These are phyloP conservation scores for Gaultheria prostrata DNA, from an alignment of 148 eudicot species.

Conservation along the genomic window DNA sequence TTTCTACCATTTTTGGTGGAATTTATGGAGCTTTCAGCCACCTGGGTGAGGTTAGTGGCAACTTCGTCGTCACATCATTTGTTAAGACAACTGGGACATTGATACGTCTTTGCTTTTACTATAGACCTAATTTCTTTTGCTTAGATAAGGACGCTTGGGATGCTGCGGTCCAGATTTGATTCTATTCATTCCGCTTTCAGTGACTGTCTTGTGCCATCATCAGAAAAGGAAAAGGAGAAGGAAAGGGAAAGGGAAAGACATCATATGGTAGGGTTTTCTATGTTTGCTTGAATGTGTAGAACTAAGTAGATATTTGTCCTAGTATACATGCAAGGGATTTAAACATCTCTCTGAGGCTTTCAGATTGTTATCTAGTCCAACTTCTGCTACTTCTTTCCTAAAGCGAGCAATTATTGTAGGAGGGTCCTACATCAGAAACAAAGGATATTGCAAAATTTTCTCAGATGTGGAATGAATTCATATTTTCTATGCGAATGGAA, in stretches of 20 bases:
- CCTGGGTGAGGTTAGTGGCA: conserved; percentile 86
- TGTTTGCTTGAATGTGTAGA: not conserved
- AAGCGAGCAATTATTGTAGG: conserved; percentile 20
- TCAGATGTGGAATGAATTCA: conserved; percentile 97
- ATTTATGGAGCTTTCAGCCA: conserved; percentile 97
- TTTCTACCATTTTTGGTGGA: conserved; percentile 88
- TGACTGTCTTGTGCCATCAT: conserved; percentile 68
- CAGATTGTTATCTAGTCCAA: not conserved
- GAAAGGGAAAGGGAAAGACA: conserved; percentile 31
- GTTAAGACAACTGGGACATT: not conserved
- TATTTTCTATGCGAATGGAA: conserved; percentile 81
- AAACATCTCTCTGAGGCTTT: conserved; percentile 5
- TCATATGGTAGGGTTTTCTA: conserved; percentile 37
- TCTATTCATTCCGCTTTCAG: conserved; percentile 89
- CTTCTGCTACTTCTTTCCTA: not conserved
- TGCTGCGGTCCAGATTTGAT: conserved; percentile 95
- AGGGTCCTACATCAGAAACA: conserved; percentile 50
- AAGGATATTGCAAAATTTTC: conserved; percentile 84
- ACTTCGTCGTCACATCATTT: not conserved
- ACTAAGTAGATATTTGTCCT: not conserved
- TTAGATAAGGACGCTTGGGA: conserved; percentile 95
- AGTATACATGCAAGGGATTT: conserved; percentile 13
- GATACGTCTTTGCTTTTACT: conserved; percentile 12
- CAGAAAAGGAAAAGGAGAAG: conserved; percentile 30
- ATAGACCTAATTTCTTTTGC: conserved; percentile 4